Evolutionary conservation across 1,139 yeast genomes (phyloP).

Genomic region (Geotrichum citri-aurantii): DNA sequence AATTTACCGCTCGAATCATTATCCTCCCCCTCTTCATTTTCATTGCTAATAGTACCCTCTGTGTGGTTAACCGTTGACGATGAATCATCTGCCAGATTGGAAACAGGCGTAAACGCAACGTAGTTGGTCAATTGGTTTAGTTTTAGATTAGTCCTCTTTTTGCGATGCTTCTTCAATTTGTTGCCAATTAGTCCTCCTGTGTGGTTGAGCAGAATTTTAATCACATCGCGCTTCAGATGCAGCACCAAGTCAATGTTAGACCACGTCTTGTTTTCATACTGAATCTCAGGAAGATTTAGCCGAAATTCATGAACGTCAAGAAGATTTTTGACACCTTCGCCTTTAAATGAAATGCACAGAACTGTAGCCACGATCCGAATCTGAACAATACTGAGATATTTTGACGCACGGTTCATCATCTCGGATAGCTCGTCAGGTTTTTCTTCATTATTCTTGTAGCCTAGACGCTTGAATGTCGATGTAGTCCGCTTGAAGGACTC

Average conservation of each 20-base stretch:
- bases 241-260: constrained; percentile 66
- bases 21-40: neutral
- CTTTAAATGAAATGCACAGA: constrained; percentile 63
- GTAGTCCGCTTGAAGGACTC: neutral
- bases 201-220: constrained; percentile 63
- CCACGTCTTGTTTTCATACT: constrained; percentile 67
- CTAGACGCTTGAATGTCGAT: neutral
- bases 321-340: constrained; percentile 50
- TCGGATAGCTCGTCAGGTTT: constrained; percentile 44
- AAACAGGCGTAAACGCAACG: constrained; percentile 33
- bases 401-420: constrained; percentile 63
- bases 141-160: constrained; percentile 25
- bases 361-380: constrained; percentile 50
- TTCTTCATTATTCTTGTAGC: neutral
- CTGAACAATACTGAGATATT: constrained; percentile 57
- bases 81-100: constrained; percentile 24
- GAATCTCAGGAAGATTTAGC: constrained; percentile 59
- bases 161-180: constrained; percentile 45
- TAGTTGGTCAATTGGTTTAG: constrained; percentile 35
- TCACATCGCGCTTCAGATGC: constrained; percentile 56
- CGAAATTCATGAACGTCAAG: constrained; percentile 68
- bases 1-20: neutral
- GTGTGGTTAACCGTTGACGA: neutral
- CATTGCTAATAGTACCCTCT: neutral
- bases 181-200: constrained; percentile 77